phyloP scores from a whole-genome alignment of 257 asterid genomes.

The Schizonepeta tenuifolia region DNA sequence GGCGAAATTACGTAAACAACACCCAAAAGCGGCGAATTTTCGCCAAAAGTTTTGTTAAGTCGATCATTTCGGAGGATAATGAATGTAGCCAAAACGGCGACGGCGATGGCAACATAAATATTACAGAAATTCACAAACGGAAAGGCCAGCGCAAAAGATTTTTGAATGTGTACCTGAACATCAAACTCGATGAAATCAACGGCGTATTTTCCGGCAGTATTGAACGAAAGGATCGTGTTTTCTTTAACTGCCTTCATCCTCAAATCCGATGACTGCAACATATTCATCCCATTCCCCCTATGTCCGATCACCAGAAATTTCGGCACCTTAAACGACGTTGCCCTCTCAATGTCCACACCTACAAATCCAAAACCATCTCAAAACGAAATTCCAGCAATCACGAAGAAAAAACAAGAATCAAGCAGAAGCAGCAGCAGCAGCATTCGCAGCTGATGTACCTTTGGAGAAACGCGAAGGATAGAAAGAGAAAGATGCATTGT shows the following conservation, averaged over 20 bases:
- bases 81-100: not conserved
- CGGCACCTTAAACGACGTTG: constrained; percentile 50
- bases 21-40: constrained; percentile 2
- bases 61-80: not conserved
- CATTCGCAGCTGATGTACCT: constrained; percentile 35
- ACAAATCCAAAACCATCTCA: not conserved
- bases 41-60: not conserved
- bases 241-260: constrained; percentile 82
- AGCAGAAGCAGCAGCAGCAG: too few species aligned
- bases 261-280: constrained; percentile 79
- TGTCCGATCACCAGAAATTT: constrained; percentile 90
- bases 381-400: not conserved
- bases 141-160: not conserved
- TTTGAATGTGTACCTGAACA: constrained; percentile 68
- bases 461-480: constrained; percentile 53
- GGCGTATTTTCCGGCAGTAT: constrained; percentile 69
- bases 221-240: constrained; percentile 83
- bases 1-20: constrained; percentile 16
- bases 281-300: constrained; percentile 93
- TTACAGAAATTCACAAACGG: not conserved
- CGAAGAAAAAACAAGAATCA: not conserved
- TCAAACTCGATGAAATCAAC: constrained; percentile 92
- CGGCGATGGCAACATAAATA: not conserved
- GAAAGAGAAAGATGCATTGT: constrained; percentile 54
- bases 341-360: constrained; percentile 55